Conservation (phyloP, 108 stramenopile genomes). For the Chaetoceros muelleri region DNA sequence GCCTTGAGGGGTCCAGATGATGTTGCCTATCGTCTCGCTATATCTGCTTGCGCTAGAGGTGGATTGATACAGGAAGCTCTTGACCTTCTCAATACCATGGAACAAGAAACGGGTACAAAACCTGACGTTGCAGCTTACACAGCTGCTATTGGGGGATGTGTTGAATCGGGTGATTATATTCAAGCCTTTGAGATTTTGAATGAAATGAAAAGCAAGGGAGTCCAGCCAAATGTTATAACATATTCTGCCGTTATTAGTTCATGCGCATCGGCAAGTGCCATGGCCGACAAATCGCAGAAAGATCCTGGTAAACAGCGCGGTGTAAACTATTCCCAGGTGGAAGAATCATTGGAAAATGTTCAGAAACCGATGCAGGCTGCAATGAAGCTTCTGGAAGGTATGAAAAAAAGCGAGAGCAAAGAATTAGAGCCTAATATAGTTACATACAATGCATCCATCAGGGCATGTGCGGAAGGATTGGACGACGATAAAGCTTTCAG, state of each 20-base stretch:
- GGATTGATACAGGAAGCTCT: slow-evolving; percentile 54
- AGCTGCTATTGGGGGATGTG: slow-evolving; percentile 67
- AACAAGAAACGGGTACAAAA: slow-evolving; percentile 6
- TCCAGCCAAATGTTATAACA: slow-evolving; percentile 67
- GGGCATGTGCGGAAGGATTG: slow-evolving; percentile 66
- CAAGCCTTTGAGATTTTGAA: slow-evolving; percentile 49
- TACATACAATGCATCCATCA: slow-evolving; percentile 77
- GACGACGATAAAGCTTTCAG: slow-evolving; percentile 53
- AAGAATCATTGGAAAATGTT: slow-evolving; percentile 13
- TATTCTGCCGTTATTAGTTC: slow-evolving; percentile 59
- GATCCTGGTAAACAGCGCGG: not conserved
- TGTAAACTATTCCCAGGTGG: slow-evolving; percentile 3
- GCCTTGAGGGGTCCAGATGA: slow-evolving; percentile 57
- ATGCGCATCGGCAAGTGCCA: slow-evolving; percentile 60
- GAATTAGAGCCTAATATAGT: slow-evolving; percentile 58
- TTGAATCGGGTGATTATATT: slow-evolving; percentile 64
- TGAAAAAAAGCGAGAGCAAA: slow-evolving; percentile 48
- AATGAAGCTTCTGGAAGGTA: slow-evolving; percentile 41
- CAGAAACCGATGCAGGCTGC: slow-evolving; percentile 52
- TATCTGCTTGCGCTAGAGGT: slow-evolving; percentile 70
- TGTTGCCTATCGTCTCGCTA: slow-evolving; percentile 67
- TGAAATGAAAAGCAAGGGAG: slow-evolving; percentile 46
- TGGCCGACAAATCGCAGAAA: slow-evolving; percentile 12
- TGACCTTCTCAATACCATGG: slow-evolving; percentile 39
- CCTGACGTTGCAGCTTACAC: slow-evolving; percentile 69